phyloP scores from a whole-genome alignment of 2,329 filamentous ascomycete genomes.

The Penicillium crustosum region DNA sequence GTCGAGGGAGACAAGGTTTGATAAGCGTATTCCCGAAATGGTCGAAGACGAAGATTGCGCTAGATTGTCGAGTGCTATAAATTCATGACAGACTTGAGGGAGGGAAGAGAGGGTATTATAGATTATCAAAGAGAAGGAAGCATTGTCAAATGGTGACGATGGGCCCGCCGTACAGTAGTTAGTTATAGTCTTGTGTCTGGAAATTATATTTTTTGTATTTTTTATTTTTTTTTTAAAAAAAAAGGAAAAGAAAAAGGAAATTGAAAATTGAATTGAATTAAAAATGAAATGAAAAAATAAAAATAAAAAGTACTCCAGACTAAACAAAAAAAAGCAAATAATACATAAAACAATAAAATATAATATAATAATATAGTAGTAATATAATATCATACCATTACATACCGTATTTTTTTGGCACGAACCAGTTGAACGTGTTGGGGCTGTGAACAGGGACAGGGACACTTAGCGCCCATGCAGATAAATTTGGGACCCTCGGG shows the following conservation, averaged over 20 bases:
- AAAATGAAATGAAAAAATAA: background rate
- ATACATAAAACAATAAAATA: slow-evolving; percentile 6
- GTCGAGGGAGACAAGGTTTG: background rate
- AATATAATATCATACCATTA: background rate
- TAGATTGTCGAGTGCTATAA: slow-evolving; percentile 1
- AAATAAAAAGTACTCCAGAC: slow-evolving; percentile 1
- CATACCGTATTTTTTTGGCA: slow-evolving; percentile 11
- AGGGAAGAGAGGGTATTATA: slow-evolving; percentile 22
- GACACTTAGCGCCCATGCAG: slow-evolving; percentile 14
- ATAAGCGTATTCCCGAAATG: background rate
- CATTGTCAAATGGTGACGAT: slow-evolving; percentile 9
- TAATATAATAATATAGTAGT: background rate
- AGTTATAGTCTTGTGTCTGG: slow-evolving; percentile 15
- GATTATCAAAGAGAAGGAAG: slow-evolving; percentile 5
- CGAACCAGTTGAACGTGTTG: slow-evolving; percentile 5
- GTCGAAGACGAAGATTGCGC: background rate
- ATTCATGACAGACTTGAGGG: slow-evolving; percentile 5
- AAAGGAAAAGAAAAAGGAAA: background rate
- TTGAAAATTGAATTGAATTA: background rate
- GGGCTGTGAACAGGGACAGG: slow-evolving; percentile 16
- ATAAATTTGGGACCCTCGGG: background rate
- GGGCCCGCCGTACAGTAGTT: slow-evolving; percentile 14
- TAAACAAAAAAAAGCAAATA: slow-evolving; percentile 9
- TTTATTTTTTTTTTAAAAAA: background rate
- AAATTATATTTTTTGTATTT: slow-evolving; percentile 7